phyloP scores from a whole-genome alignment of 1,284 basidiomycete species.

The Cystobasidium sp. region DNA sequence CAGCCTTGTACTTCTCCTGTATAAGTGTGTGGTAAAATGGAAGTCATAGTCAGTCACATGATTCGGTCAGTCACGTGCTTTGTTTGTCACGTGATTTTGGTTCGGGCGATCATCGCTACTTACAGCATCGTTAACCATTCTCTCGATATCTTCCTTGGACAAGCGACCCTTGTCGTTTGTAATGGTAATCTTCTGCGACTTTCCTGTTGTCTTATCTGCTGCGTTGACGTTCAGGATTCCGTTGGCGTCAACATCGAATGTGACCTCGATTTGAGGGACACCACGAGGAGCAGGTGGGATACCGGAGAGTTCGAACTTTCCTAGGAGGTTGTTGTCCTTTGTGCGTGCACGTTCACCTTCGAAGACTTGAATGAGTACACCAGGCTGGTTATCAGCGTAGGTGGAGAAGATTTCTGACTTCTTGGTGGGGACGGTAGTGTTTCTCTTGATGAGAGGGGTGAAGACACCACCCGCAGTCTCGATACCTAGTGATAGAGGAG shows the following conservation, averaged over 20 bases:
- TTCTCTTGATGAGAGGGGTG: slow-evolving; percentile 93
- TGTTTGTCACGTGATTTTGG: too few species aligned
- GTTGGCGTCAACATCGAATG: slow-evolving; percentile 98
- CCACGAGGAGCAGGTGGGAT: slow-evolving; percentile 98
- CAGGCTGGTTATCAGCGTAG: slow-evolving; percentile 92
- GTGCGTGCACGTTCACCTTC: slow-evolving; percentile 99
- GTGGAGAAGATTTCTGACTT: slow-evolving; percentile 99
- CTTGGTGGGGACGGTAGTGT: slow-evolving; percentile 97
- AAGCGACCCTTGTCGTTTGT: slow-evolving; percentile 76
- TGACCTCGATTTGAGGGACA: slow-evolving; percentile 97
- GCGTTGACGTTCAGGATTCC: slow-evolving; percentile 46
- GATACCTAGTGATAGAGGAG: slow-evolving; percentile 92
- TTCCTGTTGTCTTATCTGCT: slow-evolving; percentile 93
- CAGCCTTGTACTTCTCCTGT: slow-evolving; percentile 55
- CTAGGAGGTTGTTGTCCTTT: slow-evolving; percentile 98
- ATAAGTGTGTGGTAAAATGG: slow-evolving; percentile 27
- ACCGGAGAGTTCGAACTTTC: slow-evolving; percentile 97
- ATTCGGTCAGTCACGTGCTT: slow-evolving; percentile 64
- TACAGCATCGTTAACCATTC: slow-evolving; percentile 87
- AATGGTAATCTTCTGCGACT: slow-evolving; percentile 67
- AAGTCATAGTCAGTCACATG: slow-evolving; percentile 75
- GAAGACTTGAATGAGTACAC: slow-evolving; percentile 97
- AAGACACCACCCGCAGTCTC: slow-evolving; percentile 98
- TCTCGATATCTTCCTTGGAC: slow-evolving; percentile 97
- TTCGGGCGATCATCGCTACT: neutral